These are phyloP conservation scores for Xerocomellus chrysenteron DNA, from an alignment of 768 basidiomycete genomes.

Conservation along the genomic window DNA sequence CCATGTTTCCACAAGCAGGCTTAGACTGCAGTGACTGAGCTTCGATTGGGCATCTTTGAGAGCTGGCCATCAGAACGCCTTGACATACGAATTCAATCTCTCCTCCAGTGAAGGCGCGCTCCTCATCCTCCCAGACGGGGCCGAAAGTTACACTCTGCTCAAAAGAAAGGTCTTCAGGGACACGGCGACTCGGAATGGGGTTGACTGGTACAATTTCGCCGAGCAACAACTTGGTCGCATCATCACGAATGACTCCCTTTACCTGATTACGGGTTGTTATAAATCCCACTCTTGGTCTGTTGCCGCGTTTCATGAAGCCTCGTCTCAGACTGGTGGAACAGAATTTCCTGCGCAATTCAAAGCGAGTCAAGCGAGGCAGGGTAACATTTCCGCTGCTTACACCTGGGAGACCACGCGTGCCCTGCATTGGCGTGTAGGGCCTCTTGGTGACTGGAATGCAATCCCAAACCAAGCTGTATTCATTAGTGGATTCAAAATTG, in stretches of 20 bases:
- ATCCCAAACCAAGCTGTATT: constrained; percentile 21
- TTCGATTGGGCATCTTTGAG: neutral
- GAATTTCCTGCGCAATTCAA: constrained; percentile 16
- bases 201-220: constrained; percentile 29
- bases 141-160: constrained; percentile 19
- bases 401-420: constrained; percentile 13
- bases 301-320: constrained; percentile 13
- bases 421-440: constrained; percentile 7
- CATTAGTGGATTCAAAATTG: constrained; percentile 24
- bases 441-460: neutral
- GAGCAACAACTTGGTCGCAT: constrained; percentile 11
- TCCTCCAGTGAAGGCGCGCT: constrained; percentile 29
- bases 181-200: constrained; percentile 20
- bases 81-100: constrained; percentile 9
- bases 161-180: constrained; percentile 19
- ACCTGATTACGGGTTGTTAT: constrained; percentile 25
- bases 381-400: constrained; percentile 7
- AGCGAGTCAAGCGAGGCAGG: constrained; percentile 1
- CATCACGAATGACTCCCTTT: constrained; percentile 25
- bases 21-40: neutral
- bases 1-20: neutral
- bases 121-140: constrained; percentile 31
- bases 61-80: neutral
- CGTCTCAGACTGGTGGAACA: neutral
- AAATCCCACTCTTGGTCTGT: constrained; percentile 27